Evolutionary conservation across 495 filamentous ascomycete species (phyloP).

Genomic region (Terfezia claveryi): DNA sequence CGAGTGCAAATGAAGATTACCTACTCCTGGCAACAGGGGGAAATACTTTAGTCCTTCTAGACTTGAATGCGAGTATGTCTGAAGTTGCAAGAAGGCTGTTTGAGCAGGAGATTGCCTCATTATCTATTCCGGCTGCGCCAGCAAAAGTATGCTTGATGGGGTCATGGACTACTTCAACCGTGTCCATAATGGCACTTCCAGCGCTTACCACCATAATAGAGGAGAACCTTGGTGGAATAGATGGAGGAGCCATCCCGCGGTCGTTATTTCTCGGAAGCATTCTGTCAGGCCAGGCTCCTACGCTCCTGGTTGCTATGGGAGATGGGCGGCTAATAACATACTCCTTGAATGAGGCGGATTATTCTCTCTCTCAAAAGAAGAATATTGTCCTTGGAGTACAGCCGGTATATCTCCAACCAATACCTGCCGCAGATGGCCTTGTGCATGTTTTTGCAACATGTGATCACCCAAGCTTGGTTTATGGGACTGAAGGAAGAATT

Average conservation of each 20-base stretch:
- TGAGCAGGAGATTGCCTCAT: conserved; percentile 52
- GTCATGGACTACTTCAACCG: conserved; percentile 56
- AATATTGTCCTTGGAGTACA: conserved; percentile 71
- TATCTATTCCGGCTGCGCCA: conserved; percentile 36
- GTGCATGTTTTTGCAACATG: conserved; percentile 83
- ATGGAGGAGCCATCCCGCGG: conserved; percentile 50
- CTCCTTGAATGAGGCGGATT: conserved; percentile 35
- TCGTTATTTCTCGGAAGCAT: conserved; percentile 60
- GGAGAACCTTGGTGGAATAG: conserved; percentile 32
- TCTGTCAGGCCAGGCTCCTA: conserved; percentile 34
- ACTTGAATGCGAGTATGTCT: conserved; percentile 34
- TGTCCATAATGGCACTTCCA: conserved; percentile 45
- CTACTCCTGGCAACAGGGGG: conserved; percentile 58
- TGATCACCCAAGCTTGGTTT: conserved; percentile 83
- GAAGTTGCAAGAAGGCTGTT: conserved; percentile 36
- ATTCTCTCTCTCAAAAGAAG: conserved; percentile 46
- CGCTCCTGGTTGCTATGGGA: conserved; percentile 78
- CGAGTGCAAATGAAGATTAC: conserved; percentile 44
- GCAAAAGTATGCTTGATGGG: conserved; percentile 45
- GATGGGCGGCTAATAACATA: conserved; percentile 85
- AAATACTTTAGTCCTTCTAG: conserved; percentile 39
- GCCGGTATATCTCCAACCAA: conserved; percentile 52
- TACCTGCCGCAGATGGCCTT: conserved; percentile 37
- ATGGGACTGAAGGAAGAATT: conserved; percentile 64
- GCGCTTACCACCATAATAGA: conserved; percentile 40